phyloP scores from a whole-genome alignment of 169 alveolate species.

The Plasmodium vivax region DNA sequence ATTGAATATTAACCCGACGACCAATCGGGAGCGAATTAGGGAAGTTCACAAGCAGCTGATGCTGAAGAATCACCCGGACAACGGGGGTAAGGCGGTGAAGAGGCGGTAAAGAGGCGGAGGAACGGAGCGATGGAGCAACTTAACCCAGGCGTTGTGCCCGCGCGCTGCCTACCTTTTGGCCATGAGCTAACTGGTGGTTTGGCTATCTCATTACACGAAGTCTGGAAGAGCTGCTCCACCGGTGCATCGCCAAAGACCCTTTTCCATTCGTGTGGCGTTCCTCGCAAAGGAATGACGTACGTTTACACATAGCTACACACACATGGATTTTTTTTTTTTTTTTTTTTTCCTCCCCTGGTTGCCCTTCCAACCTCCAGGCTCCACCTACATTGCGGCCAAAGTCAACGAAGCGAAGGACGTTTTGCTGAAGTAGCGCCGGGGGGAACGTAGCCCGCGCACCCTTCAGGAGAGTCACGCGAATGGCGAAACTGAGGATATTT shows the following conservation, averaged over 20 bases:
- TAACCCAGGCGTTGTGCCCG: background rate
- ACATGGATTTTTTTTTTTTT: conserved; percentile 1
- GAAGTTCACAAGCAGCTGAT: conserved; percentile 89
- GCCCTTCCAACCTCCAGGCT: conserved; percentile 76
- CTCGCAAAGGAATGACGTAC: background rate
- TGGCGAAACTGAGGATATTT: background rate
- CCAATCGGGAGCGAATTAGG: conserved; percentile 85
- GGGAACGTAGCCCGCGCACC: background rate
- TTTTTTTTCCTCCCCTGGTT: background rate
- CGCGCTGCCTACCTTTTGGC: background rate
- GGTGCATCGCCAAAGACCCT: background rate
- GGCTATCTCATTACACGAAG: background rate
- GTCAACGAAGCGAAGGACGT: conserved; percentile 92
- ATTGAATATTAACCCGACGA: conserved; percentile 83
- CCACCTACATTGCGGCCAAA: conserved; percentile 92
- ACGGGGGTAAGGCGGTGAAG: conserved; percentile 83
- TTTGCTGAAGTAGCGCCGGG: conserved; percentile 74
- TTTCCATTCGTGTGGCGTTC: background rate
- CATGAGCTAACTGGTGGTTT: background rate
- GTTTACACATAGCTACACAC: background rate
- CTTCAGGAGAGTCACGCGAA: background rate
- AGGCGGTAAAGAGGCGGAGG: background rate
- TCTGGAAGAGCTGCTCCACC: background rate
- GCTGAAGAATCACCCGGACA: conserved; percentile 92
- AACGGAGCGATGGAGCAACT: background rate